Base-by-base conservation (phyloP, 2,329 filamentous ascomycete species). In the Botryotinia narcissicola region DNA sequence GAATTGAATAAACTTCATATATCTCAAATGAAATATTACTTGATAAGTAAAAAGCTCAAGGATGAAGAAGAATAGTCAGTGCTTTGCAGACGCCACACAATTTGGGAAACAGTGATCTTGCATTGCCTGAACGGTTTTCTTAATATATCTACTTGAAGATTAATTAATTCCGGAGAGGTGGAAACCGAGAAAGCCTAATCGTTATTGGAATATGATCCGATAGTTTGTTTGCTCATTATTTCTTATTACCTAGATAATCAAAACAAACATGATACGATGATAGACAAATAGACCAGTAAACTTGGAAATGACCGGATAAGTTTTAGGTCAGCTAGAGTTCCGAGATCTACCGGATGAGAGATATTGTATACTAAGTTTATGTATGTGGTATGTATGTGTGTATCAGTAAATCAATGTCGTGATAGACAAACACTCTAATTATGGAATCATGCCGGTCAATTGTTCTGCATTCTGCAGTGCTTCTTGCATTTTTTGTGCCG, bases 381-480 rank as follows among this genome's bases (percentile, higher is more conserved):
- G 35, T 48, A 29, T 16, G 40, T 42, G 40, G 12, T 57, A 57
- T 54, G 25, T 54, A 32, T 25, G 7, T 51, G 20, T 57, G 66
- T 37, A 22, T 54, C 16, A 42, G 46, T 7, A 32, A 37, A 25
- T 40, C 37, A 42, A 57, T 68, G 66, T 68, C 9, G 35, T 68
- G 66, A 68, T 10, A 42, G 9, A 57, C 51, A 69, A 59, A 69
- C n/a, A 44, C 54, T 42, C 51, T 42, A 69, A 57, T n/a, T 42
- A 69, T 69, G 66, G 66, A 69, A 69, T 18, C 48, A 69, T 69
- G 48, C 66, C 48, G 66, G 51, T 69, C 48, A 42, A 69, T 69
- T 51, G 42, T 68, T 20, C 46, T 68, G 66, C 46, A 22, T 20
- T 18, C 29, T 51, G 64, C 32, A 51, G 25, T 40, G 64, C 44